Percentiles rank a stretch among this genome's conserved stretches.
Evolutionary conservation across 1,284 basidiomycete genomes (phyloP).

Genomic region (Porodaedalea pini): DNA sequence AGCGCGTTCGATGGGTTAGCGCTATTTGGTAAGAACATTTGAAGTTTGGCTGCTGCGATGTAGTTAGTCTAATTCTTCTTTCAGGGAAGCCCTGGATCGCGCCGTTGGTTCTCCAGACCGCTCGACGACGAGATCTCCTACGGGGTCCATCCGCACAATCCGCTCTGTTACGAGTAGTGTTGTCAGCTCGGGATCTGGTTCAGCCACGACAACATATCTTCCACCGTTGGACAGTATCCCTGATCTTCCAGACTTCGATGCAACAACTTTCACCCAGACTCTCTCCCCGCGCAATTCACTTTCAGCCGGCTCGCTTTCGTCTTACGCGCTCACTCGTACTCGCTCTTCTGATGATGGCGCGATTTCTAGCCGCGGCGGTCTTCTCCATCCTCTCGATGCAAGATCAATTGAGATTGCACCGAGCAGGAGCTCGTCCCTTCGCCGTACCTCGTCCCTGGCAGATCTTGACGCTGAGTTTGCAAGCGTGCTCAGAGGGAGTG

Average conservation of each 20-base stretch:
- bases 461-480: constrained; percentile 71
- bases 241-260: constrained; percentile 57
- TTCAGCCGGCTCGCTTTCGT: constrained; percentile 10
- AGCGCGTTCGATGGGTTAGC: constrained; percentile 84
- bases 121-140: constrained; percentile 59
- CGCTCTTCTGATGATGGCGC: constrained; percentile 65
- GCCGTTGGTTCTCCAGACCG: constrained; percentile 48
- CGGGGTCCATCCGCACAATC: constrained; percentile 69
- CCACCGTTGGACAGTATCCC: constrained; percentile 64
- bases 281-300: constrained; percentile 31
- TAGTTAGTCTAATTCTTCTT: constrained; percentile 6
- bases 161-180: constrained; percentile 45
- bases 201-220: constrained; percentile 67
- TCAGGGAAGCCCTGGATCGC: constrained; percentile 64
- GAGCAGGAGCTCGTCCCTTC: constrained; percentile 53
- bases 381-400: constrained; percentile 63
- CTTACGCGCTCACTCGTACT: constrained; percentile 28
- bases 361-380: constrained; percentile 52
- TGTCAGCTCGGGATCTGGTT: constrained; percentile 40
- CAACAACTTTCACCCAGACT: constrained; percentile 36
- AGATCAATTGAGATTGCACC: constrained; percentile 56
- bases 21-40: constrained; percentile 66
- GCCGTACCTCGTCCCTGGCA: constrained; percentile 71
- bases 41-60: constrained; percentile 13
- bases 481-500: constrained; percentile 36